These are phyloP conservation scores for Gomphus bonarii DNA, from an alignment of 1,284 basidiomycete species.

Conservation along the genomic window DNA sequence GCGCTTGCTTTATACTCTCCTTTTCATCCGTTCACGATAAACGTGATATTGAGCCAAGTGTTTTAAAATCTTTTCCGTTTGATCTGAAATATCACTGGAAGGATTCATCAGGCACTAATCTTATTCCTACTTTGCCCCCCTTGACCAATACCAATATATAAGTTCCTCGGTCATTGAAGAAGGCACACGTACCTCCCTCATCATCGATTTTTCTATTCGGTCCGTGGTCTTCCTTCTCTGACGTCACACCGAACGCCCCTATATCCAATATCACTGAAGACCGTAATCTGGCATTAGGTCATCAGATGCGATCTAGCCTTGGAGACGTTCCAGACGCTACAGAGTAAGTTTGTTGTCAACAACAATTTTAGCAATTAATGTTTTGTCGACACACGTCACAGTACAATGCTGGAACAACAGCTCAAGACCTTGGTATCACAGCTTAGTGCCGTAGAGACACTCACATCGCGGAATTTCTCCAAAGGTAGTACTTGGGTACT, in stretches of 20 bases:
- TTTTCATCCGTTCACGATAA: constrained; percentile 4
- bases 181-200: too few species aligned
- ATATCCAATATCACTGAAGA: not conserved
- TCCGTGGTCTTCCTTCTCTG: constrained; percentile 5
- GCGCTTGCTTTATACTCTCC: not conserved
- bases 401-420: constrained; percentile 6
- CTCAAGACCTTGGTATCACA: constrained; percentile 12
- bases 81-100: constrained; percentile 8
- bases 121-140: too few species aligned
- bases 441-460: constrained; percentile 2
- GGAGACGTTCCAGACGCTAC: not conserved
- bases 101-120: too few species aligned
- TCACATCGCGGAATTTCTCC: not conserved
- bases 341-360: not conserved
- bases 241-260: not conserved
- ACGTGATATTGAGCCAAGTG: not conserved
- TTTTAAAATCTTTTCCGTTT: constrained; percentile 6
- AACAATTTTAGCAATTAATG: not conserved
- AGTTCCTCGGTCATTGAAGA: too few species aligned
- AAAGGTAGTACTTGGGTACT: constrained; percentile 14
- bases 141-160: too few species aligned
- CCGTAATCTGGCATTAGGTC: not conserved
- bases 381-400: not conserved
- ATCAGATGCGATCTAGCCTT: not conserved
- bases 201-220: constrained; percentile 9